phyloP scores from a whole-genome alignment of 192 early-diverging fungal species.

The Linnemannia elongata region DNA sequence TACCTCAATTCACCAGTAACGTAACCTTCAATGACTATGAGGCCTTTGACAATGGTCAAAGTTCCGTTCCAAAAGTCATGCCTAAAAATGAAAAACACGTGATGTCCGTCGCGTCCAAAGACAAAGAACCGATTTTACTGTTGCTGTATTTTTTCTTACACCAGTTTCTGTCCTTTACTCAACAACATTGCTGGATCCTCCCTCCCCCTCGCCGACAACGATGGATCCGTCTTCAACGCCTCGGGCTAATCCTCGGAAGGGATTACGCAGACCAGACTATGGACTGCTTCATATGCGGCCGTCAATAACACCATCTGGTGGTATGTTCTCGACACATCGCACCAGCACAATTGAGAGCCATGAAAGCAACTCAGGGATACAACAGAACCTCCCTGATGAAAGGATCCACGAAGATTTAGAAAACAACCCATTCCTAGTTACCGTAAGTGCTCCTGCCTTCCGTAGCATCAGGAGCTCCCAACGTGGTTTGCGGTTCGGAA shows the following conservation, averaged over 20 bases:
- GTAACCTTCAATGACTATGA: too few species aligned
- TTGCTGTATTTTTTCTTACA: not conserved
- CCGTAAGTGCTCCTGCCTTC: not conserved
- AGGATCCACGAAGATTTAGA: not conserved
- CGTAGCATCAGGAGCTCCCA: not conserved
- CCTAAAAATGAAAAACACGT: too few species aligned
- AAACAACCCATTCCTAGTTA: not conserved
- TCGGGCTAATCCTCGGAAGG: conserved; percentile 16
- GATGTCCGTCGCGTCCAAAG: too few species aligned
- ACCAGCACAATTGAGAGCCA: not conserved
- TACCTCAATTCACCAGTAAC: too few species aligned
- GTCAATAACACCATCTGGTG: not conserved
- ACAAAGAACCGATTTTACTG: too few species aligned
- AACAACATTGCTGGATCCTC: not conserved
- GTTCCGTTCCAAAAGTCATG: too few species aligned
- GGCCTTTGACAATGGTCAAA: too few species aligned
- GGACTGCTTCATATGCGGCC: conserved; percentile 32
- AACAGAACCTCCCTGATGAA: not conserved
- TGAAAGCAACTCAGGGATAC: not conserved
- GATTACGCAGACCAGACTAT: conserved; percentile 48
- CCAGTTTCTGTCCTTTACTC: not conserved
- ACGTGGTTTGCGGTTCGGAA: not conserved
- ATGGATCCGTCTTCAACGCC: conserved; percentile 11
- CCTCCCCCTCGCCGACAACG: not conserved
- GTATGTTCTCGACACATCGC: not conserved